These are phyloP conservation scores for Solanum aculeatissimum DNA, from an alignment of 305 asterid genomes.

Conservation along the genomic window DNA sequence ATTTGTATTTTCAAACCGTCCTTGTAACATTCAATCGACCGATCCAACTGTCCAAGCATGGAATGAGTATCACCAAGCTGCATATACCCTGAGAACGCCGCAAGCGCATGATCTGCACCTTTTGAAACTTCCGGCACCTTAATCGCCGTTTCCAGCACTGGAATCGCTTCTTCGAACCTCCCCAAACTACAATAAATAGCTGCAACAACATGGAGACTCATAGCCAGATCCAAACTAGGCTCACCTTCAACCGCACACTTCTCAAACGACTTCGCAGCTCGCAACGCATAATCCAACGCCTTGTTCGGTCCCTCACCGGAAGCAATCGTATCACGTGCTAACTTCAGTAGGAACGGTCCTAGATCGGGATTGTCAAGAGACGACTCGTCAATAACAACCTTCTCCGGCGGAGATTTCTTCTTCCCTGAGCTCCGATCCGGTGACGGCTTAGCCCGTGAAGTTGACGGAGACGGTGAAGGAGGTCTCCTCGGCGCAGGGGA, in stretches of 20 bases:
- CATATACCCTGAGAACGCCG: constrained; percentile 89
- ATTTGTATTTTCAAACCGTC: constrained; percentile 81
- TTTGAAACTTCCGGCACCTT: constrained; percentile 66
- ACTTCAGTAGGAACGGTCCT: constrained; percentile 78
- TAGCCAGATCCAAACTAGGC: constrained; percentile 87
- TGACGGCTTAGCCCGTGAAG: constrained; percentile 84
- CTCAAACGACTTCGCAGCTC: constrained; percentile 81
- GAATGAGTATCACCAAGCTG: constrained; percentile 96
- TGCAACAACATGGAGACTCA: constrained; percentile 95
- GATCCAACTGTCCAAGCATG: constrained; percentile 93
- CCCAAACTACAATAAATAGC: constrained; percentile 96
- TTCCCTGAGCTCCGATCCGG: constrained; percentile 84
- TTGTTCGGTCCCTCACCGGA: constrained; percentile 84
- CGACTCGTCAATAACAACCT: constrained; percentile 41
- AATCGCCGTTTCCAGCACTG: constrained; percentile 85
- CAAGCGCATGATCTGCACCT: constrained; percentile 97
- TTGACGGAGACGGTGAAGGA: constrained; percentile 84
- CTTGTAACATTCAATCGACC: constrained; percentile 71
- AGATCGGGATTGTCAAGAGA: constrained; percentile 98
- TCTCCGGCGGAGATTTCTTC: constrained; percentile 84
- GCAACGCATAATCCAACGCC: constrained; percentile 77
- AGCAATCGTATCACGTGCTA: constrained; percentile 92
- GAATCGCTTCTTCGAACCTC: constrained; percentile 85
- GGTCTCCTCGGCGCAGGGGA: constrained; percentile 82
- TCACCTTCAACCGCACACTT: constrained; percentile 58